Evolutionary conservation across 2,329 filamentous ascomycete species (phyloP).

Genomic region (Purpureocillium takamizusanense): DNA sequence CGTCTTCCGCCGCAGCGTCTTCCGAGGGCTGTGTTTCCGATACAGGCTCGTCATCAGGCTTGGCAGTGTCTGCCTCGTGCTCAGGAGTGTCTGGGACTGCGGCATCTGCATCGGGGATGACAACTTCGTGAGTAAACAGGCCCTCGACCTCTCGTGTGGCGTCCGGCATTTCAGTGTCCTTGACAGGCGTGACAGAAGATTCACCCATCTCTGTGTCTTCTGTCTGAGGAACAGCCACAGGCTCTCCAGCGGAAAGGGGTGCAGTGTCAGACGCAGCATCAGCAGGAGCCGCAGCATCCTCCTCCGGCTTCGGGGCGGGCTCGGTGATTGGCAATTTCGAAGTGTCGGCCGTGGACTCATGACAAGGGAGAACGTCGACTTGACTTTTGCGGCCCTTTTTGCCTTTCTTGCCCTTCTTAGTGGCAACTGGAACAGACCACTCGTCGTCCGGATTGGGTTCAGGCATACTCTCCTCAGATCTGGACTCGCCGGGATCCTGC

Average conservation of each 20-base stretch:
- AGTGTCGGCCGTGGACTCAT: background rate
- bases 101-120: background rate
- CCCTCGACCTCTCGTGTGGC: background rate
- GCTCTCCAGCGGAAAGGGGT: too few species aligned
- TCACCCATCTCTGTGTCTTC: too few species aligned
- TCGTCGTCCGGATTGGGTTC: slow-evolving; percentile 7
- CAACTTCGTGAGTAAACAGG: background rate
- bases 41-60: background rate
- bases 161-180: background rate
- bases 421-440: slow-evolving; percentile 3
- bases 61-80: background rate
- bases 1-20: background rate
- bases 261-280: too few species aligned
- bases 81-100: slow-evolving; percentile 1
- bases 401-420: slow-evolving; percentile 12
- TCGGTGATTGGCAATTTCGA: background rate
- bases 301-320: background rate
- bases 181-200: too few species aligned
- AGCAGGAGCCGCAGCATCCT: too few species aligned
- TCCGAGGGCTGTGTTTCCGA: background rate
- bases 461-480: too few species aligned
- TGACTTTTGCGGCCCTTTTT: slow-evolving; percentile 8
- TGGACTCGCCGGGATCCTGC: too few species aligned
- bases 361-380: slow-evolving; percentile 2
- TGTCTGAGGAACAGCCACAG: too few species aligned